phyloP scores from a whole-genome alignment of 108 stramenopile genomes.

The Skeletonema tropicum region DNA sequence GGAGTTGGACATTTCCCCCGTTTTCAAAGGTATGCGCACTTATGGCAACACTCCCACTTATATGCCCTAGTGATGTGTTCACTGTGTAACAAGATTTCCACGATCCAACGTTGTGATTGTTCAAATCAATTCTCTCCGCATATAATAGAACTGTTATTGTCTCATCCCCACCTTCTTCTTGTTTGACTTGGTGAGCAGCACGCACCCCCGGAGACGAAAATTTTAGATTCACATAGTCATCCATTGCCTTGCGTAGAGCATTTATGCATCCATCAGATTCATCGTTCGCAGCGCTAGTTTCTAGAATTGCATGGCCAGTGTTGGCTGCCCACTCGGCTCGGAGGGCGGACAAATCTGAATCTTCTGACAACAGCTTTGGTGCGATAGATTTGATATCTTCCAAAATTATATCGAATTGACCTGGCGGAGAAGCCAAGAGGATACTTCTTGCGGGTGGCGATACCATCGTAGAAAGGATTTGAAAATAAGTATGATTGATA shows the following conservation, averaged over 20 bases:
- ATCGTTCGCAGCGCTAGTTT: background rate
- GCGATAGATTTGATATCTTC: constrained; percentile 33
- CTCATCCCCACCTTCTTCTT: no score
- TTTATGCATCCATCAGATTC: constrained; percentile 8
- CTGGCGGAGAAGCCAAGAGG: constrained; percentile 57
- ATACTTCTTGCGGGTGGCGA: constrained; percentile 13
- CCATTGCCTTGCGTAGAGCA: constrained; percentile 29
- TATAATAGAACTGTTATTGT: constrained; percentile 40
- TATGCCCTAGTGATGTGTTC: background rate
- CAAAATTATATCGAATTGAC: constrained; percentile 60
- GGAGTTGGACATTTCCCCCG: constrained; percentile 64
- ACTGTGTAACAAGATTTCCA: constrained; percentile 59
- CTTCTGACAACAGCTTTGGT: constrained; percentile 14
- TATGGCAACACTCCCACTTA: constrained; percentile 46
- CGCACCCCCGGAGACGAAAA: constrained; percentile 30
- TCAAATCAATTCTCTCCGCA: constrained; percentile 57
- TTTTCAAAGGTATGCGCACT: constrained; percentile 60
- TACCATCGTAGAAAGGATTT: background rate
- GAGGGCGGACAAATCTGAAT: constrained; percentile 5
- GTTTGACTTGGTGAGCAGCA: constrained; percentile 27
- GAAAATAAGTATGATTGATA: no score
- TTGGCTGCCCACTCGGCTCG: constrained; percentile 32
- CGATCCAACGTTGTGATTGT: constrained; percentile 54
- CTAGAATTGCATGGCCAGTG: constrained; percentile 23
- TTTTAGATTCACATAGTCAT: constrained; percentile 13